These are phyloP conservation scores for Sphagnum fallax DNA, from an alignment of 228 moss, liverwort and hornwort genomes.

Conservation along the genomic window DNA sequence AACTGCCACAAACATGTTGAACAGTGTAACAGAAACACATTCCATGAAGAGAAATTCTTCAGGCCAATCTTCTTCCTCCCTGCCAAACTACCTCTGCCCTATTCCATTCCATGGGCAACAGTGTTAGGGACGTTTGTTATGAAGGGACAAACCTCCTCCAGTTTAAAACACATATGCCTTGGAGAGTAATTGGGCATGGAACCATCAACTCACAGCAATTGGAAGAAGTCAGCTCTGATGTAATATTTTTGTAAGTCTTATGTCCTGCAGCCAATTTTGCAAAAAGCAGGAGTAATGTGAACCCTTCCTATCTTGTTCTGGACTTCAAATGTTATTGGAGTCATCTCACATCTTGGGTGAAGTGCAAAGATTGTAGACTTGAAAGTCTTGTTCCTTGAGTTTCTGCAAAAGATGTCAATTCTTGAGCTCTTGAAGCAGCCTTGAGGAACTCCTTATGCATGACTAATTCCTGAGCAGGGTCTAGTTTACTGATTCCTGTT, in stretches of 20 bases:
- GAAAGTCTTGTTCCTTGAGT: too few relatives aligned
- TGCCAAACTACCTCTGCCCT: background rate
- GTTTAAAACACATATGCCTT: background rate
- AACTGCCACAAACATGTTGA: background rate
- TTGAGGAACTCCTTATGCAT: too few relatives aligned
- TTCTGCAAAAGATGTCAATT: too few relatives aligned
- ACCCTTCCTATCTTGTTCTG: too few relatives aligned
- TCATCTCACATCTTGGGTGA: too few relatives aligned
- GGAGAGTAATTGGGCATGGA: constrained; percentile 4
- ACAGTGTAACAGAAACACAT: background rate
- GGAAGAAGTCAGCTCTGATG: constrained; percentile 1
- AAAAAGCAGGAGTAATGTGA: too few relatives aligned
- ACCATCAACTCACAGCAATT: constrained; percentile 1
- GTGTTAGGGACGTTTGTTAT: constrained; percentile 4
- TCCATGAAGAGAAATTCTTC: background rate
- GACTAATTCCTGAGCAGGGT: too few relatives aligned
- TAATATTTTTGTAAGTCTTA: constrained; percentile 1
- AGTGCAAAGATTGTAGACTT: too few relatives aligned
- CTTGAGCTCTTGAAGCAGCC: too few relatives aligned
- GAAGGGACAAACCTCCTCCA: constrained; percentile 5
- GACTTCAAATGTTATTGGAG: too few relatives aligned
- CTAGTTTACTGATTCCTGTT: too few relatives aligned
- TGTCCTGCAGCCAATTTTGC: background rate
- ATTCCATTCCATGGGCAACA: constrained; percentile 2
- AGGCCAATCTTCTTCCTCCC: background rate